phyloP scores from a whole-genome alignment of 2,329 filamentous ascomycete genomes.

The Plenodomus biglobosus region DNA sequence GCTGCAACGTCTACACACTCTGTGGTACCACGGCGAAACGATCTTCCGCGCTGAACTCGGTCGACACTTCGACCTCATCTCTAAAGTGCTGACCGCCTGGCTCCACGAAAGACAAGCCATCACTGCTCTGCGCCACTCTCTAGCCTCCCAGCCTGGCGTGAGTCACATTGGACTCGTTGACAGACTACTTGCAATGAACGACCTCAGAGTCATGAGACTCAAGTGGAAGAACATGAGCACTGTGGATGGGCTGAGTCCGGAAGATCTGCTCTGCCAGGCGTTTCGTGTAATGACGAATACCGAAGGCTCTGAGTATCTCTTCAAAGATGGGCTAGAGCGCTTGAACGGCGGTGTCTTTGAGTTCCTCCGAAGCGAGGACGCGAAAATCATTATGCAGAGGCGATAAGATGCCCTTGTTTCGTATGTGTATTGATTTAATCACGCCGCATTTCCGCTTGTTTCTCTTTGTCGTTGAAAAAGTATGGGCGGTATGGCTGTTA shows the following conservation, averaged over 20 bases:
- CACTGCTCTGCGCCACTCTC: constrained; percentile 23
- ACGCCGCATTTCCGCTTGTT: constrained; percentile 1
- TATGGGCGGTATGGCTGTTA: constrained; percentile 2
- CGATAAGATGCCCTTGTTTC: constrained; percentile 9
- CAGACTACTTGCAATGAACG: constrained; percentile 39
- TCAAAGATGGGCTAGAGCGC: constrained; percentile 36
- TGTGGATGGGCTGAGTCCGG: constrained; percentile 33
- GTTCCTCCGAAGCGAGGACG: constrained; percentile 34
- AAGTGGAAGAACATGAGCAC: constrained; percentile 44
- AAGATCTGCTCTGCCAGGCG: constrained; percentile 38
- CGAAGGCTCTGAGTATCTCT: constrained; percentile 37
- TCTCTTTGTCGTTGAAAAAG: constrained; percentile 9
- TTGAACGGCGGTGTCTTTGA: constrained; percentile 36
- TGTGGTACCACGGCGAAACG: constrained; percentile 33
- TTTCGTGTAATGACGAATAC: constrained; percentile 39
- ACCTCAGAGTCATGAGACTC: constrained; percentile 36
- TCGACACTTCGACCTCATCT: constrained; percentile 29
- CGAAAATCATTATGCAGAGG: constrained; percentile 37
- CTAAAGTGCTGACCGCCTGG: constrained; percentile 35
- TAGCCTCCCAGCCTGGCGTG: constrained; percentile 28
- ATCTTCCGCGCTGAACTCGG: constrained; percentile 31
- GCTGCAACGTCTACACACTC: constrained; percentile 28
- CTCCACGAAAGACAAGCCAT: constrained; percentile 37
- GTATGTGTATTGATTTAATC: background rate
- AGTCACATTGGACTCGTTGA: constrained; percentile 32